phyloP scores from a whole-genome alignment of 1,139 yeast species.

The Casaregolazyma suthepensis region DNA sequence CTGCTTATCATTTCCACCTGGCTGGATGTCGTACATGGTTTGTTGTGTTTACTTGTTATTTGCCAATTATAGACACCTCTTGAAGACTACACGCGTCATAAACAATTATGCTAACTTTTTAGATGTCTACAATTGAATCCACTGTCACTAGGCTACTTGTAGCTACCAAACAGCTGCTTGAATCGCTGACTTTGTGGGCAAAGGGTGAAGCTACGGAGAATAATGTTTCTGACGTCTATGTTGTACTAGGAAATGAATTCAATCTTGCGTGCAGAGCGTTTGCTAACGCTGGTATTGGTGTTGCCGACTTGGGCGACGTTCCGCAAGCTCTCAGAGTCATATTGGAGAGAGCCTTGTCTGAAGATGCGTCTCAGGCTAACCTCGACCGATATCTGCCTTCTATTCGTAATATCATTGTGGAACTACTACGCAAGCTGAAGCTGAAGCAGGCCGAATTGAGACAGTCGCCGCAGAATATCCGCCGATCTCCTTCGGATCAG shows the following conservation, averaged over 20 bases:
- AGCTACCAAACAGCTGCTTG: constrained; percentile 82
- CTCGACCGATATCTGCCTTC: constrained; percentile 77
- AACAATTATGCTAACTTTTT: background rate
- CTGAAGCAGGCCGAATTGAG: constrained; percentile 49
- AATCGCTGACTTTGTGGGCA: constrained; percentile 89
- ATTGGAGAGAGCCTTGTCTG: constrained; percentile 80
- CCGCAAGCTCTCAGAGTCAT: constrained; percentile 68
- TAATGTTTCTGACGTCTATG: constrained; percentile 87
- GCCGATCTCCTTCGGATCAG: constrained; percentile 4
- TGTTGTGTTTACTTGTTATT: background rate
- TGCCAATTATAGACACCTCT: background rate
- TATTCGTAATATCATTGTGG: constrained; percentile 81
- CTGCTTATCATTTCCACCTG: background rate
- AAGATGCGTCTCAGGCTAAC: constrained; percentile 78
- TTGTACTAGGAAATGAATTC: constrained; percentile 88
- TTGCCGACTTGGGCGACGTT: constrained; percentile 66
- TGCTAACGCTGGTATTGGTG: constrained; percentile 60
- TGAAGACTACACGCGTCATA: background rate
- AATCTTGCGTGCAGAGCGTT: constrained; percentile 78
- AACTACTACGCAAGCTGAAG: constrained; percentile 72
- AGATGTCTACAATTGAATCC: constrained; percentile 65
- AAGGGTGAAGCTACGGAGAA: constrained; percentile 68
- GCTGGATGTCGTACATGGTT: background rate
- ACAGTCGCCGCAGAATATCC: constrained; percentile 9
- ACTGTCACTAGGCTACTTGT: constrained; percentile 78